These are phyloP conservation scores for Coriolopsis trogii DNA, from an alignment of 1,284 basidiomycete genomes.

Conservation along the genomic window DNA sequence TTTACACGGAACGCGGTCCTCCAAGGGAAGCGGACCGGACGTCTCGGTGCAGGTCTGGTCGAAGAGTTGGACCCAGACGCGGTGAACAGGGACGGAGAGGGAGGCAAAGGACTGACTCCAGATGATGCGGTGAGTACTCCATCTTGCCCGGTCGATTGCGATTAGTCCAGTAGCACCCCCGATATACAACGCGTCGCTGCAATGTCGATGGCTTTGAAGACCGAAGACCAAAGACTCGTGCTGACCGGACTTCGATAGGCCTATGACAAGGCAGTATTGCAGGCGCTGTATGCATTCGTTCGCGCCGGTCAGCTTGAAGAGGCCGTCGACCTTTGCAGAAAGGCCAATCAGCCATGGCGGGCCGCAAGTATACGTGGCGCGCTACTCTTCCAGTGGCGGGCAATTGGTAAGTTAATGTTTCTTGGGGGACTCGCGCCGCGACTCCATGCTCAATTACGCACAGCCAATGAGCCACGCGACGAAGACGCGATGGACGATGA, in stretches of 20 bases:
- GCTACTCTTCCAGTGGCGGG: conserved; percentile 72
- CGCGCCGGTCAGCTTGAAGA: conserved; percentile 83
- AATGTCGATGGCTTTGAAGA: not conserved
- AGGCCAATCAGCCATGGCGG: conserved; percentile 90
- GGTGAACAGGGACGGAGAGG: conserved; percentile 44
- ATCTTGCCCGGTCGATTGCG: too few species aligned
- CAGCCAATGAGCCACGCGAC: conserved; percentile 53
- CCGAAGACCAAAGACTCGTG: not conserved
- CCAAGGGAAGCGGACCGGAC: conserved; percentile 62
- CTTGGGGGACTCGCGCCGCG: too few species aligned
- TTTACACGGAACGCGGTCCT: conserved; percentile 79
- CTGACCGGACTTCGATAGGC: conserved; percentile 43
- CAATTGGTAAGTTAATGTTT: conserved; percentile 56
- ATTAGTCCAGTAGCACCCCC: too few species aligned
- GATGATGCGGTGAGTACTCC: conserved; percentile 69
- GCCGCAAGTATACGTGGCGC: conserved; percentile 86
- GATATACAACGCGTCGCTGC: too few species aligned
- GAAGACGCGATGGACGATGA: conserved; percentile 55
- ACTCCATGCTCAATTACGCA: not conserved
- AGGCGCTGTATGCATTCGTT: conserved; percentile 78
- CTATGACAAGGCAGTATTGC: conserved; percentile 76
- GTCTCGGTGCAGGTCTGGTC: conserved; percentile 54
- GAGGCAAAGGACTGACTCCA: conserved; percentile 58
- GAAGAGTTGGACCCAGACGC: conserved; percentile 77
- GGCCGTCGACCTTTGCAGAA: conserved; percentile 82